Conservation (phyloP, 352 stramenopile genomes). For the Phytophthora macrochlamydospora region DNA sequence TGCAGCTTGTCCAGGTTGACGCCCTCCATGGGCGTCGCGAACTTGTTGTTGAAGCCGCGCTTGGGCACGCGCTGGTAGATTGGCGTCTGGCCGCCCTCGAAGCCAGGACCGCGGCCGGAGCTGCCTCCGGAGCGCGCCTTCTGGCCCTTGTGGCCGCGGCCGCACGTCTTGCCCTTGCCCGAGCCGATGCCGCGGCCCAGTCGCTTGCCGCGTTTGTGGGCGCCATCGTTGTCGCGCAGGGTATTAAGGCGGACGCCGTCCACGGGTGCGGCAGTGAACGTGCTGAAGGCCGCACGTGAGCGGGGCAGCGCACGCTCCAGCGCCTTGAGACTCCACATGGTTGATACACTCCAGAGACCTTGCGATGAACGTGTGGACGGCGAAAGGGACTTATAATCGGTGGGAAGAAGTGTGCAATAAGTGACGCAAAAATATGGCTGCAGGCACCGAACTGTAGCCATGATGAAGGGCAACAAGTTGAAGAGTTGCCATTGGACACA, state of each 20-base stretch:
- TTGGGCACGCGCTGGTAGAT: constrained; percentile 98
- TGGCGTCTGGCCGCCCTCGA: constrained; percentile 98
- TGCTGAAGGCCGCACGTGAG: constrained; percentile 42
- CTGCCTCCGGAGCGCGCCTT: constrained; percentile 92
- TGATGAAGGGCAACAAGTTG: too few species aligned
- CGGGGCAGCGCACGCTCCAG: constrained; percentile 55
- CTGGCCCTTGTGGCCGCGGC: constrained; percentile 97
- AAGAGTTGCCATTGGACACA: too few species aligned
- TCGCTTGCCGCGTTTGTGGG: constrained; percentile 90
- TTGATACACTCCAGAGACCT: constrained; percentile 2
- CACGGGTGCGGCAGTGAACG: constrained; percentile 42
- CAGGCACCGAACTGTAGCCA: too few species aligned
- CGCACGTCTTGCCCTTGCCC: constrained; percentile 95
- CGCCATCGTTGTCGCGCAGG: constrained; percentile 85
- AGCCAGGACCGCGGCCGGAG: constrained; percentile 85
- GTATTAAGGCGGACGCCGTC: constrained; percentile 85
- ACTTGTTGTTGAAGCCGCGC: constrained; percentile 97
- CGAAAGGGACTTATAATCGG: constrained; percentile 1
- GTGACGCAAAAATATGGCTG: too few species aligned
- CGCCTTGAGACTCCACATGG: constrained; percentile 68
- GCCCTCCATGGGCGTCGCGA: constrained; percentile 89
- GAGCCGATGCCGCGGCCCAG: constrained; percentile 93
- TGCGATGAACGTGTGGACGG: constrained; percentile 1
- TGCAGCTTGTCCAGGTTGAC: constrained; percentile 95
- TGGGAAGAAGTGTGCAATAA: background rate